Percentiles rank a stretch among this genome's conserved stretches.
phyloP scores from a whole-genome alignment of 208 protist genomes.

The Trypanosoma avium region DNA sequence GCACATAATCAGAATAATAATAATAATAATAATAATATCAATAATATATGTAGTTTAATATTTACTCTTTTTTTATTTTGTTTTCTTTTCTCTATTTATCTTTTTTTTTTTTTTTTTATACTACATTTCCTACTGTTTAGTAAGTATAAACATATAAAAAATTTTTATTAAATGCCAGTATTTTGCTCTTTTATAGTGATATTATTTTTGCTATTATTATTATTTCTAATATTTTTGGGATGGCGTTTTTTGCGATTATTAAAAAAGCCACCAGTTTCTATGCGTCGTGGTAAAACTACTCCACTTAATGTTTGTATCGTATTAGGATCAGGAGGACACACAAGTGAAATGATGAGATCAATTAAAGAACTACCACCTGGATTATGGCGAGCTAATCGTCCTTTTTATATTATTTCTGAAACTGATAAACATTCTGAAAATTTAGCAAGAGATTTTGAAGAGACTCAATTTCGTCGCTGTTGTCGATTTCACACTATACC shows the following conservation, averaged over 20 bases:
- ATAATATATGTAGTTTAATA: background rate
- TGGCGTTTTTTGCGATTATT: conserved; percentile 21
- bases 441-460: conserved; percentile 57
- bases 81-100: background rate
- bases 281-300: background rate
- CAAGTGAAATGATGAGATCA: conserved; percentile 88
- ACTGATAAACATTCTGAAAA: conserved; percentile 74
- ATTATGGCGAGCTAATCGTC: conserved; percentile 44
- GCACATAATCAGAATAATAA: background rate
- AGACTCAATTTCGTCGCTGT: conserved; percentile 33
- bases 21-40: background rate
- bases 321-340: conserved; percentile 91
- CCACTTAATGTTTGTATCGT: conserved; percentile 72
- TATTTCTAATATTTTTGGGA: conserved; percentile 4
- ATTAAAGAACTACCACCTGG: conserved; percentile 40
- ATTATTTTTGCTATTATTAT: background rate
- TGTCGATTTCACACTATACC: conserved; percentile 68
- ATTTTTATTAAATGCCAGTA: no score
- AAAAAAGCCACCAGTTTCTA: conserved; percentile 1
- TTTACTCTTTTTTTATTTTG: background rate
- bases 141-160: no score
- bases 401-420: conserved; percentile 70
- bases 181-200: conserved; percentile 1
- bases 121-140: background rate
- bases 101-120: background rate